Conservation (phyloP, 2,329 filamentous ascomycete species). For the Fusarium sp. region DNA sequence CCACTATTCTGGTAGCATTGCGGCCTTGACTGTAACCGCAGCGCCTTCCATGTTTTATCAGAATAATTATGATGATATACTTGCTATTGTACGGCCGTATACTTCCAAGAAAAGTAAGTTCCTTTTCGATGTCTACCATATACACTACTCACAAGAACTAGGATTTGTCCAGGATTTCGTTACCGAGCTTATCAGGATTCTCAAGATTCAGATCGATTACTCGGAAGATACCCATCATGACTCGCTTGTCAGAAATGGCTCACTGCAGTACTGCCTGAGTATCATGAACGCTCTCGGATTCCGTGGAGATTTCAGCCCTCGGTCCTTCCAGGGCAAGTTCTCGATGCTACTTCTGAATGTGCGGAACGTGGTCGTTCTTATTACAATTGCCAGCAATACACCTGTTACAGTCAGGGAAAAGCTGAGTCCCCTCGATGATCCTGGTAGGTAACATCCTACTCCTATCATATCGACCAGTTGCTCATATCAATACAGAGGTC, state of each 20-base stretch:
- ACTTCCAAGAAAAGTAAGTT: constrained; percentile 52
- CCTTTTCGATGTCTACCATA: neutral
- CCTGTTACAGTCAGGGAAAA: constrained; percentile 67
- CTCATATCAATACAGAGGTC: constrained; percentile 66
- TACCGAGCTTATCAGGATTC: constrained; percentile 74
- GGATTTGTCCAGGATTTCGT: constrained; percentile 74
- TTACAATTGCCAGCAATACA: constrained; percentile 73
- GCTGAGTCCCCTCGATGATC: constrained; percentile 73
- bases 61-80: constrained; percentile 76
- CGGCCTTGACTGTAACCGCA: constrained; percentile 69
- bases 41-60: constrained; percentile 61
- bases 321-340: constrained; percentile 78
- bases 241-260: constrained; percentile 77
- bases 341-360: constrained; percentile 81
- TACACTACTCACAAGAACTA: constrained; percentile 49
- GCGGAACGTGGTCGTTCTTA: constrained; percentile 76
- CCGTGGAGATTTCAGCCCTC: constrained; percentile 70
- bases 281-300: constrained; percentile 85
- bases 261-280: constrained; percentile 81
- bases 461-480: too few species aligned
- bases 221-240: constrained; percentile 80
- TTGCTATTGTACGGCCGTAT: constrained; percentile 73
- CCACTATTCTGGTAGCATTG: constrained; percentile 70
- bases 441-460: constrained; percentile 49
- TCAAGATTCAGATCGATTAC: constrained; percentile 84